phyloP scores from a whole-genome alignment of 2,329 filamentous ascomycete species.

The Paracorniculantispora psalliotae region DNA sequence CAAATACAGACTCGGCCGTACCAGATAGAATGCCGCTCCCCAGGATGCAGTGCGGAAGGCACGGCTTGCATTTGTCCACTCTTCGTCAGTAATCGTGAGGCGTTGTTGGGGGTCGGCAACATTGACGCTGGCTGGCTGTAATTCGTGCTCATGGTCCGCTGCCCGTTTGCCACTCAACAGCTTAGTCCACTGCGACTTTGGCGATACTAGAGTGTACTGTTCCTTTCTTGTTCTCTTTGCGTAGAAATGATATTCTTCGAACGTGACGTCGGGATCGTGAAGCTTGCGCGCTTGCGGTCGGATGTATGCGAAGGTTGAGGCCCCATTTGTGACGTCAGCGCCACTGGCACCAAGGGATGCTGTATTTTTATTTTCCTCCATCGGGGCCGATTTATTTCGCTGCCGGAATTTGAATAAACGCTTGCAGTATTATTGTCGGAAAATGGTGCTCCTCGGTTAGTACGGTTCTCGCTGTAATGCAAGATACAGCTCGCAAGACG shows the following conservation, averaged over 20 bases:
- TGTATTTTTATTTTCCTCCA: too few relatives aligned
- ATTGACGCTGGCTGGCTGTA: neutral
- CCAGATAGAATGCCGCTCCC: slow-evolving; percentile 26
- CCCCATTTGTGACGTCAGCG: too few relatives aligned
- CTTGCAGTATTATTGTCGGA: too few relatives aligned
- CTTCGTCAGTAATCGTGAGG: slow-evolving; percentile 24
- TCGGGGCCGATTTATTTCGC: too few relatives aligned
- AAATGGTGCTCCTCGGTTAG: too few relatives aligned
- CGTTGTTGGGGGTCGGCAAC: neutral
- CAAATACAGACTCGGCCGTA: too few relatives aligned
- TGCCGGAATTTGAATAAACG: too few relatives aligned
- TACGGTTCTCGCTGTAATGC: too few relatives aligned
- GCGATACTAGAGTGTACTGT: slow-evolving; percentile 7
- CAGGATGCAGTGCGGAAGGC: slow-evolving; percentile 40
- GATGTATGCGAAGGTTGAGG: too few relatives aligned
- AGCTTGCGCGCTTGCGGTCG: slow-evolving; percentile 12
- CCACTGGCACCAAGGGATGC: too few relatives aligned
- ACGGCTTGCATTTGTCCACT: slow-evolving; percentile 43
- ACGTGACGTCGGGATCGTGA: slow-evolving; percentile 21
- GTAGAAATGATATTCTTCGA: slow-evolving; percentile 25
- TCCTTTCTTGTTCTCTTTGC: slow-evolving; percentile 21
- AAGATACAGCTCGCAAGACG: too few relatives aligned
- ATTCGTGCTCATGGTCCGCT: neutral
- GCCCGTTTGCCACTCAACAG: neutral
- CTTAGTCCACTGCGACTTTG: neutral